Evolutionary conservation across 2,329 filamentous ascomycete genomes (phyloP).

Genomic region (Amphichorda felina): DNA sequence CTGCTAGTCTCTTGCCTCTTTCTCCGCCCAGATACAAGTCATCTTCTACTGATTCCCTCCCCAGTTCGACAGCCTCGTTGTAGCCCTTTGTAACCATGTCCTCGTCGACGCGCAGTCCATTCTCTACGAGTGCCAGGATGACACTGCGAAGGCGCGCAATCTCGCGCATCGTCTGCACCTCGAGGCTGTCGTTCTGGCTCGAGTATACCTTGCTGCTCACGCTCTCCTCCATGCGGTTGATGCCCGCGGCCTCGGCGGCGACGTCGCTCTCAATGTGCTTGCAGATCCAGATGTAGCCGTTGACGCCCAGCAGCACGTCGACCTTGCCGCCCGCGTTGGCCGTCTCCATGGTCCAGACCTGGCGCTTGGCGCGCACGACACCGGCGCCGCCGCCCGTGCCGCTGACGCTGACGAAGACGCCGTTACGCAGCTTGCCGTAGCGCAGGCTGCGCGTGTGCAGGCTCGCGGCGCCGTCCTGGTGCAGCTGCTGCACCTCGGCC

Average conservation of each 20-base stretch:
- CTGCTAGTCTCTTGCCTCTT: conserved; percentile 36
- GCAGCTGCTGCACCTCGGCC: conserved; percentile 86
- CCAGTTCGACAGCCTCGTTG: conserved; percentile 66
- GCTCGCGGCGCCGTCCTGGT: conserved; percentile 73
- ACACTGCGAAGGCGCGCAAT: conserved; percentile 76
- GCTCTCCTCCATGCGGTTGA: conserved; percentile 80
- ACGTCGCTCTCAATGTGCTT: conserved; percentile 61
- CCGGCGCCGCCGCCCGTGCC: conserved; percentile 79
- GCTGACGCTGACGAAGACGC: conserved; percentile 71
- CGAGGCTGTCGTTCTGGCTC: conserved; percentile 84
- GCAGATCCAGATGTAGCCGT: conserved; percentile 93
- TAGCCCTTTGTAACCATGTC: conserved; percentile 78
- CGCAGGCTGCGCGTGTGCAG: conserved; percentile 84
- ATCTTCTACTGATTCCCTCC: conserved; percentile 46
- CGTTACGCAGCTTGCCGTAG: conserved; percentile 93
- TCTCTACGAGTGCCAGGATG: conserved; percentile 71
- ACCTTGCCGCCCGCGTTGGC: conserved; percentile 50
- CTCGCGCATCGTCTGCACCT: conserved; percentile 67
- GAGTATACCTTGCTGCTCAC: conserved; percentile 82
- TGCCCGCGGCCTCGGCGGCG: conserved; percentile 35
- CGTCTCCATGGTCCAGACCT: conserved; percentile 71
- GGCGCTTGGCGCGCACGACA: conserved; percentile 71
- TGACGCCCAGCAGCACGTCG: conserved; percentile 84
- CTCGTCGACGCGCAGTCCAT: conserved; percentile 77
- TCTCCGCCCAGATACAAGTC: conserved; percentile 50